phyloP scores from a whole-genome alignment of 2,329 filamentous ascomycete species.

The Exophiala dermatitidis region DNA sequence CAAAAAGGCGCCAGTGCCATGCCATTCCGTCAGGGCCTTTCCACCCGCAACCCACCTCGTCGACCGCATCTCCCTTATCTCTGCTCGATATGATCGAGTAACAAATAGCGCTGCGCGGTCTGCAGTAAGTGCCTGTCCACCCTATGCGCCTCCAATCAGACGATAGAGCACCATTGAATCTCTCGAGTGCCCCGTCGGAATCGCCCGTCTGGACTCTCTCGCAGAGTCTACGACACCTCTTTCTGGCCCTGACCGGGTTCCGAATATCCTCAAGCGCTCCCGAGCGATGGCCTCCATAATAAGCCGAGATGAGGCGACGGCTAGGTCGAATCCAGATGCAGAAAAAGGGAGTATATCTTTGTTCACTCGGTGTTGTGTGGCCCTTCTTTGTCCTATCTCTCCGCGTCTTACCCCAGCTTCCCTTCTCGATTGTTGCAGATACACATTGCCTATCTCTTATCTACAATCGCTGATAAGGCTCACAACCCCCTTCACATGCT shows the following conservation, averaged over 20 bases:
- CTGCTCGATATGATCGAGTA: constrained; percentile 26
- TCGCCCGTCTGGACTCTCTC: constrained; percentile 10
- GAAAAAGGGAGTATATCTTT: constrained; percentile 8
- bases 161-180: background rate
- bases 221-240: constrained; percentile 6
- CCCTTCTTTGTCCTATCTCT: constrained; percentile 6
- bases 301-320: constrained; percentile 3
- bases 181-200: constrained; percentile 8
- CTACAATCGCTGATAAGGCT: constrained; percentile 20
- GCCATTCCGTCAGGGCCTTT: background rate
- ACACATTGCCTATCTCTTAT: constrained; percentile 17
- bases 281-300: background rate
- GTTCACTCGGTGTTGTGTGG: background rate
- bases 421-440: constrained; percentile 8
- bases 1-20: background rate
- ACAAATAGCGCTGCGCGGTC: constrained; percentile 13
- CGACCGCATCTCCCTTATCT: constrained; percentile 13
- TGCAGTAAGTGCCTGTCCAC: background rate
- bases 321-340: constrained; percentile 1
- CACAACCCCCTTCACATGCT: constrained; percentile 20
- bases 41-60: constrained; percentile 2
- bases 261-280: constrained; percentile 2
- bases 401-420: constrained; percentile 1
- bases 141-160: constrained; percentile 11
- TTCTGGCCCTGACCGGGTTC: background rate